A percentile compares a stretch with the other conserved stretches of the same genome.
Conservation (phyloP, 768 basidiomycete genomes). For the Ramaria rubella region DNA sequence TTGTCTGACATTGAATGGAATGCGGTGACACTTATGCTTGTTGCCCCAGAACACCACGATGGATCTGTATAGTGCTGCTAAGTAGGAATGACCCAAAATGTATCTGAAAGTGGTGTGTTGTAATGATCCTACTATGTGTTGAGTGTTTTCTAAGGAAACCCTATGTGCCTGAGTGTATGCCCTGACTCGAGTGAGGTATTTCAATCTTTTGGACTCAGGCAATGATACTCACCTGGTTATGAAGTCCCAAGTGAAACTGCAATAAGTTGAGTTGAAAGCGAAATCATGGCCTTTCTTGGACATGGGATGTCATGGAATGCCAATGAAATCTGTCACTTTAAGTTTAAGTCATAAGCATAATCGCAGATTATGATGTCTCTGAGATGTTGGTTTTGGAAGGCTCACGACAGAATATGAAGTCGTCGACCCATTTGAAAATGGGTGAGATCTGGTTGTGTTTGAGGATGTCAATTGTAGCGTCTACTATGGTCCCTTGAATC, state of each 20-base stretch:
- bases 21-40: slow-evolving; percentile 12
- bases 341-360: not conserved
- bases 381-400: not conserved
- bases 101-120: slow-evolving; percentile 30
- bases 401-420: slow-evolving; percentile 22
- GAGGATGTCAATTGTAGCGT: slow-evolving; percentile 15
- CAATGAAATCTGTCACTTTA: slow-evolving; percentile 6
- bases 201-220: slow-evolving; percentile 23
- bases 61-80: slow-evolving; percentile 23
- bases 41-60: slow-evolving; percentile 20
- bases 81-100: slow-evolving; percentile 19
- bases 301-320: slow-evolving; percentile 20
- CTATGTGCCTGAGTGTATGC: slow-evolving; percentile 11
- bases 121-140: slow-evolving; percentile 25
- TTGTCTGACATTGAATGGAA: slow-evolving; percentile 16
- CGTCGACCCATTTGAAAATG: slow-evolving; percentile 28
- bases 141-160: slow-evolving; percentile 1
- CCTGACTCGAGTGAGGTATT: slow-evolving; percentile 17
- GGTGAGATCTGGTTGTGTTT: not conserved
- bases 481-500: slow-evolving; percentile 16
- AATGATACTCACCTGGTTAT: slow-evolving; percentile 21
- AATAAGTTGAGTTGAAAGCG: slow-evolving; percentile 15
- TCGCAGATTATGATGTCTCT: not conserved
- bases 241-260: slow-evolving; percentile 30
- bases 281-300: slow-evolving; percentile 18